Percentiles rank a stretch among this genome's conserved stretches.
These are phyloP conservation scores for Cardamine resedifolia DNA, from an alignment of 345 rosid species.

Conservation along the genomic window DNA sequence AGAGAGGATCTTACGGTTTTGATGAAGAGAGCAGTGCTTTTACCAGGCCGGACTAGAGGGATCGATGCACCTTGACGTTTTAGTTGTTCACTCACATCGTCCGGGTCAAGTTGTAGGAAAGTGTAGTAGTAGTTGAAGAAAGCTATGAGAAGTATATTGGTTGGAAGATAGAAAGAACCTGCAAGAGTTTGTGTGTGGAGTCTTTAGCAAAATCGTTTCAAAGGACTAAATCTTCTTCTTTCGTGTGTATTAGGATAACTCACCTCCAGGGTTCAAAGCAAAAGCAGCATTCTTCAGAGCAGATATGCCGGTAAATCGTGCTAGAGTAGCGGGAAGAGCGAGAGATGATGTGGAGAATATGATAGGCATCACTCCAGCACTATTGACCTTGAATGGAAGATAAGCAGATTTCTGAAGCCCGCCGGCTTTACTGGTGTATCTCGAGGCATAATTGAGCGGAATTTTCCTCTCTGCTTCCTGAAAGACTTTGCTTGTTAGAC, in stretches of 20 bases:
- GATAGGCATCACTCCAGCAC: conserved; percentile 98
- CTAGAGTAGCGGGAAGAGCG: conserved; percentile 93
- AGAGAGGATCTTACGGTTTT: conserved; percentile 60
- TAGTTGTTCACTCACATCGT: conserved; percentile 96
- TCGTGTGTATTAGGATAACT: neutral
- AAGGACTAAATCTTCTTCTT: neutral
- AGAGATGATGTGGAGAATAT: conserved; percentile 95
- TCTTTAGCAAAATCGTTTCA: neutral
- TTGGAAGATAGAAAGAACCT: conserved; percentile 93
- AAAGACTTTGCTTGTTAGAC: conserved; percentile 42
- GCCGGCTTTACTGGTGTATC: conserved; percentile 74
- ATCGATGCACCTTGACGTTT: conserved; percentile 98
- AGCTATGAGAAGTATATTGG: conserved; percentile 87
- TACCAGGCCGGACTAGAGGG: conserved; percentile 91
- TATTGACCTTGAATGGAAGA: conserved; percentile 95
- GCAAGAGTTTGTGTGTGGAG: conserved; percentile 29
- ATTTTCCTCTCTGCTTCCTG: conserved; percentile 99
- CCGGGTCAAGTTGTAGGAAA: conserved; percentile 95
- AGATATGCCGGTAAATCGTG: conserved; percentile 84
- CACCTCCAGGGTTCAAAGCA: conserved; percentile 92
- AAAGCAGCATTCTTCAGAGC: conserved; percentile 80
- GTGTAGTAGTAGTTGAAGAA: conserved; percentile 99
- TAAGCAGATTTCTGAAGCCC: conserved; percentile 94
- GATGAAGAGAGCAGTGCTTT: conserved; percentile 84
- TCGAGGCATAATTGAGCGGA: conserved; percentile 94